Base-by-base conservation (phyloP, 2,329 filamentous ascomycete genomes). In the Penicillium sp. region DNA sequence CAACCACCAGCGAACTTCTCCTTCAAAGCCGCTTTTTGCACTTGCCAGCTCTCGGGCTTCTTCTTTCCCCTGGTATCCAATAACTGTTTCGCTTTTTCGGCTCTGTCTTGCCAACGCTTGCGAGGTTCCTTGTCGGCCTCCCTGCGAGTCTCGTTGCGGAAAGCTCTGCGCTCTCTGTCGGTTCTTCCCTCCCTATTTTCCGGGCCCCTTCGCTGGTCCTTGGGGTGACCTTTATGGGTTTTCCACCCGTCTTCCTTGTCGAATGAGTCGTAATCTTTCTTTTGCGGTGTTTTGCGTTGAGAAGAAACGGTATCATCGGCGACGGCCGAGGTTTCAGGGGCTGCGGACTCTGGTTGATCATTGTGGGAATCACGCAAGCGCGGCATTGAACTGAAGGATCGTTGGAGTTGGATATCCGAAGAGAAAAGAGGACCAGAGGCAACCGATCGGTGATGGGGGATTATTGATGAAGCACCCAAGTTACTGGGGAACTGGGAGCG, bases 1-100 rank as follows among this genome's bases (percentile, higher is more conserved):
- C 93, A 99, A 10, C 87, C 77, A 37, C 76, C 85, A 8, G 87
- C 83, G 61, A 97, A 94, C 68, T 97, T 99, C 58, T 84, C 74
- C 65, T 87, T 83, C 35, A 95, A 75, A 0, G 86, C 88, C 1
- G 77, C 77, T 71, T 96, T 97, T 62, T 97, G 88, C 14, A 84
- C 72, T 69, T 84, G 81, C 94, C 94, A 97, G 4, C 67, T 57
- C 60, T 86, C 82, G 4, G 67, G 71, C 55, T 74, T 73, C 53
- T 60, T 69, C 36, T 66, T 67, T 16, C 65, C 60, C 53, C 61
- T 68, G 36, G 65, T 67, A 22, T 67, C 61, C 3, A 52, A 49
- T n/a, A 50, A 14, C 33, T 42, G 48, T 38, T 46, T 52, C 4
- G 17, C 51, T 50, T 48, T 61, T 31, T 57, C 47, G 16, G 33